These are phyloP conservation scores for Colletotrichum orbiculare DNA, from an alignment of 2,329 filamentous ascomycete species.

Conservation along the genomic window DNA sequence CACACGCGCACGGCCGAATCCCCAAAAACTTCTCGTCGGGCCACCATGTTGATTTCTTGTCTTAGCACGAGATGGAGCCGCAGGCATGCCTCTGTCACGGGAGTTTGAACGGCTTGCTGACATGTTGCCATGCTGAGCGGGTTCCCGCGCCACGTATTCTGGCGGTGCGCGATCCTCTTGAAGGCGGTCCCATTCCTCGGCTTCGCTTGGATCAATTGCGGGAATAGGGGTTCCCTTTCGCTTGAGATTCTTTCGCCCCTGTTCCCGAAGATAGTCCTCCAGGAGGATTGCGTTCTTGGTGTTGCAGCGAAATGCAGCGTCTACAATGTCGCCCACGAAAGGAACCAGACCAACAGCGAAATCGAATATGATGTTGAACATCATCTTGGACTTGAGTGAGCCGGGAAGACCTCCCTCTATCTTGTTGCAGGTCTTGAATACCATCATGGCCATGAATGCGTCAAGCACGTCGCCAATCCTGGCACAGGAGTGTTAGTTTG, in stretches of 20 bases:
- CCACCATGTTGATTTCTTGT: conserved; percentile 17
- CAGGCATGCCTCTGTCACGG: conserved; percentile 17
- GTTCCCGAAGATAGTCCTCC: conserved; percentile 74
- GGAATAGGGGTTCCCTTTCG: conserved; percentile 59
- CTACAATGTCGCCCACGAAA: conserved; percentile 79
- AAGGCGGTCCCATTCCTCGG: conserved; percentile 60
- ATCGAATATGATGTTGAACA: conserved; percentile 81
- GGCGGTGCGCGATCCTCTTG: conserved; percentile 31
- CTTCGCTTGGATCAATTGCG: conserved; percentile 62
- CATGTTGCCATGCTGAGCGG: conserved; percentile 34
- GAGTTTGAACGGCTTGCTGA: conserved; percentile 20
- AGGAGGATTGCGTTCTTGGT: conserved; percentile 79
- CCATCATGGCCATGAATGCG: conserved; percentile 77
- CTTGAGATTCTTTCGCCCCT: conserved; percentile 69
- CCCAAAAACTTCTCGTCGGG: conserved; percentile 30
- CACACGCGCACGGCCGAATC: conserved; percentile 26
- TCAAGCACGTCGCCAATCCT: conserved; percentile 83
- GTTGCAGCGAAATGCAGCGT: conserved; percentile 80
- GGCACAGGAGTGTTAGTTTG: not conserved
- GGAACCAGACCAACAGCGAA: conserved; percentile 80
- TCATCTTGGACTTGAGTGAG: conserved; percentile 75
- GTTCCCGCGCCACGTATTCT: conserved; percentile 31
- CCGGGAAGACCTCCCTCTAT: conserved; percentile 81
- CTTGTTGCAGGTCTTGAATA: conserved; percentile 77
- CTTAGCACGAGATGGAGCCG: conserved; percentile 24